Percentiles rank a stretch among this genome's conserved stretches.
Conservation (phyloP, 345 rosid species). For the Rhizophora mangle region DNA sequence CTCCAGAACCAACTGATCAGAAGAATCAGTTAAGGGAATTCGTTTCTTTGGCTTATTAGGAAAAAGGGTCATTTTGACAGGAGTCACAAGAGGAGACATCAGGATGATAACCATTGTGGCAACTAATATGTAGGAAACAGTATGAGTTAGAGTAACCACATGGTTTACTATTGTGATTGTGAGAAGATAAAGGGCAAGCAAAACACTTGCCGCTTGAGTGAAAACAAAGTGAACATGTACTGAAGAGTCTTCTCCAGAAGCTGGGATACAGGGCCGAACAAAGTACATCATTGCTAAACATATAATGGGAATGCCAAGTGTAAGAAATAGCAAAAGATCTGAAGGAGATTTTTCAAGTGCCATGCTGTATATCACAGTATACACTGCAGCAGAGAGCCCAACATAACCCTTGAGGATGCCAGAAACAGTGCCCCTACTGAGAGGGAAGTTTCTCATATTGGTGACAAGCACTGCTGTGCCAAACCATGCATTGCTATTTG, state of each 20-base stretch:
- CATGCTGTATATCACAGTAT: slow-evolving; percentile 65
- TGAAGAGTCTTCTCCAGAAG: slow-evolving; percentile 83
- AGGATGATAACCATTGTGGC: slow-evolving; percentile 57
- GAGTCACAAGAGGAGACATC: slow-evolving; percentile 80
- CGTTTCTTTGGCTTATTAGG: slow-evolving; percentile 44
- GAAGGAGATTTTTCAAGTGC: slow-evolving; percentile 57
- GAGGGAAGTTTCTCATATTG: slow-evolving; percentile 91
- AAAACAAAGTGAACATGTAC: slow-evolving; percentile 69
- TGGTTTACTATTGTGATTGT: slow-evolving; percentile 48
- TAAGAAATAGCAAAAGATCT: slow-evolving; percentile 56
- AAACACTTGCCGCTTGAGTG: slow-evolving; percentile 59
- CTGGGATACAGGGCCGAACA: slow-evolving; percentile 75
- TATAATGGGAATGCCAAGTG: slow-evolving; percentile 69
- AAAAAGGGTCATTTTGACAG: slow-evolving; percentile 89
- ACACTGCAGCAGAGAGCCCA: slow-evolving; percentile 77
- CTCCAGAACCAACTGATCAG: slow-evolving; percentile 45
- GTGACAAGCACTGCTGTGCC: slow-evolving; percentile 86
- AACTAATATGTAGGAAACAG: slow-evolving; percentile 48
- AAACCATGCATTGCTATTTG: slow-evolving; percentile 85
- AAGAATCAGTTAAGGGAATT: slow-evolving; percentile 46
- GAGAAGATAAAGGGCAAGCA: slow-evolving; percentile 69
- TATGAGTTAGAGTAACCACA: slow-evolving; percentile 32
- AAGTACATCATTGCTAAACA: slow-evolving; percentile 70
- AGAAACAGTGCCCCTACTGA: slow-evolving; percentile 73
- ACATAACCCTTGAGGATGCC: slow-evolving; percentile 85